Percentiles rank a stretch among this genome's conserved stretches.
Conservation (phyloP, 140 eudicot genomes). For the Flaveria floridana region DNA sequence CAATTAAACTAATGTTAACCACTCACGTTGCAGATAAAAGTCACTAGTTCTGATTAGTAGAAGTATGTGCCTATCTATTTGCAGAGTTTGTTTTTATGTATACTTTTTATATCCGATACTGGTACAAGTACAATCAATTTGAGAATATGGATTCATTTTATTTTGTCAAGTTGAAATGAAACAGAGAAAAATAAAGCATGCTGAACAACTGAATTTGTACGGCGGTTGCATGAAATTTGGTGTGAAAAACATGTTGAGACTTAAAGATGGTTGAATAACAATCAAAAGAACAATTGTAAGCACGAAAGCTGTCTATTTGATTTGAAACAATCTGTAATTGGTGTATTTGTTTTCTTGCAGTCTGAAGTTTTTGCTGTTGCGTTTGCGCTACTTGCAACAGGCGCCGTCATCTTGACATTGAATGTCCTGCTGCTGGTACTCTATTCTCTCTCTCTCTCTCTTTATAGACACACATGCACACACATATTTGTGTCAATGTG, state of each 20-base stretch:
- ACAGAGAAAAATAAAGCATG: too few species aligned
- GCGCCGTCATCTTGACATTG: constrained; percentile 87
- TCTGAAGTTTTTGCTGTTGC: constrained; percentile 95
- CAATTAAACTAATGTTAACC: too few species aligned
- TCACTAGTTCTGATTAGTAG: too few species aligned
- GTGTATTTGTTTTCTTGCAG: constrained; percentile 38
- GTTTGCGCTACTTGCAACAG: constrained; percentile 93
- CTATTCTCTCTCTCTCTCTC: neutral
- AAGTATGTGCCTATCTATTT: too few species aligned
- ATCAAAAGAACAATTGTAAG: neutral
- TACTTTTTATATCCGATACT: too few species aligned
- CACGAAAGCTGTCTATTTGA: neutral
- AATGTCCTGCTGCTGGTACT: constrained; percentile 85
- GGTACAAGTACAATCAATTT: too few species aligned
- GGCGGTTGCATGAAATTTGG: neutral
- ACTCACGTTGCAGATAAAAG: too few species aligned
- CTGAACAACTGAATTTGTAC: neutral
- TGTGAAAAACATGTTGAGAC: neutral
- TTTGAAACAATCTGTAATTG: constrained; percentile 9
- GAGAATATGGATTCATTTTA: too few species aligned
- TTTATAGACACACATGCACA: neutral
- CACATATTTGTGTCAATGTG: neutral
- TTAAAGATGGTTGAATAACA: neutral
- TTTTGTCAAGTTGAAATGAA: too few species aligned
- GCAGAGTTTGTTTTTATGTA: too few species aligned